Evolutionary conservation across 345 rosid genomes (phyloP).

Genomic region (Excoecaria agallocha): DNA sequence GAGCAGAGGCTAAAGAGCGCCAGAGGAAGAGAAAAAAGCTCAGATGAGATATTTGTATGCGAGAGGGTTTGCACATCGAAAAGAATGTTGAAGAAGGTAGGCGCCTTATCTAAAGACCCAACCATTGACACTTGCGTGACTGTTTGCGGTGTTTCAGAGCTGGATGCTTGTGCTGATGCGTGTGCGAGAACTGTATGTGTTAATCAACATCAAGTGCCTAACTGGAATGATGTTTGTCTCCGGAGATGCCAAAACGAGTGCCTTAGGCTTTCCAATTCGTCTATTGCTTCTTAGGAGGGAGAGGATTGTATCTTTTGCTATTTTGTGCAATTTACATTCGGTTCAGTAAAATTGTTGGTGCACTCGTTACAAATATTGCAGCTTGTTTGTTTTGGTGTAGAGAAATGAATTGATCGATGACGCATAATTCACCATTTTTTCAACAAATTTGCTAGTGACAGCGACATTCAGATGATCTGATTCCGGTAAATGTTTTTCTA

Average conservation of each 20-base stretch:
- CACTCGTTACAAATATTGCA: no score
- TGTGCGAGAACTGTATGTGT: constrained; percentile 82
- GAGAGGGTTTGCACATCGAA: constrained; percentile 91
- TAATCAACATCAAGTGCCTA: constrained; percentile 84
- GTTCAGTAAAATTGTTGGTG: no score
- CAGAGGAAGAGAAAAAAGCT: constrained; percentile 75
- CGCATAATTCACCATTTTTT: neutral
- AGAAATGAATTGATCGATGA: no score
- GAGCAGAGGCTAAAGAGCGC: constrained; percentile 73
- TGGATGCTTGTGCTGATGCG: constrained; percentile 89
- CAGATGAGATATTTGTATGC: constrained; percentile 80
- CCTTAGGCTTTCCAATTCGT: constrained; percentile 49
- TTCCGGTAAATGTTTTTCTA: no score
- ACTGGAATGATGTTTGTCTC: constrained; percentile 85
- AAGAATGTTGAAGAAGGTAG: constrained; percentile 82
- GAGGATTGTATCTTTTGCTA: neutral
- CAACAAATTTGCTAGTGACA: neutral
- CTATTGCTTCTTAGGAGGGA: constrained; percentile 27
- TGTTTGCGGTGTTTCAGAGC: constrained; percentile 85
- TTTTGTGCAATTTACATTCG: no score
- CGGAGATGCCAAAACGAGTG: constrained; percentile 81
- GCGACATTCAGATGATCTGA: no score
- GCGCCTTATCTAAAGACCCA: constrained; percentile 79
- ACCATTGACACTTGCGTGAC: constrained; percentile 76
- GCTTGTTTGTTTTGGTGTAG: no score